Evolutionary conservation across 1,139 yeast genomes (phyloP), one percentile per base, ranked within the genome.

Genomic region (Kodamaea sp.): DNA sequence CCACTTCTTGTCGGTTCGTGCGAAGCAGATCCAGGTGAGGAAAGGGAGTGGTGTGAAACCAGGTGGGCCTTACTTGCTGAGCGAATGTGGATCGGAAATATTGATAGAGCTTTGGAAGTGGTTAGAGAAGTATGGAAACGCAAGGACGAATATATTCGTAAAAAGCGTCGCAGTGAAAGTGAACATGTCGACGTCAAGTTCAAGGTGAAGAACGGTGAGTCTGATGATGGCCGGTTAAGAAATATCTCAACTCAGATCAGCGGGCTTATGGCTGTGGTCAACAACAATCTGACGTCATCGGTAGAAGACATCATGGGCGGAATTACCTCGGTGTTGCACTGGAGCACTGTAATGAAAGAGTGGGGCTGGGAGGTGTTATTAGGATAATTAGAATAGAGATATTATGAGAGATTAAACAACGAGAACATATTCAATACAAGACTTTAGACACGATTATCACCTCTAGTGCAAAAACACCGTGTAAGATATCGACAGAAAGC

Each of bases 351-450:
- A 9, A 81, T 80, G 86, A 73, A 75, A 46, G 86, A 80, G 45
- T 80, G 87, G 87, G 80, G 81, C 1, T 80, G 87, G 86, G 86
- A 81, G 51, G 80, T 81, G 10, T 53, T 80, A 28, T 53, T 77
- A 25, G 83, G 69, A 4, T 65, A 42, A 41, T 10, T 15, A 3
- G 18, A 15, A n/a, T n/a, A n/a, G n/a, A n/a, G n/a, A 16, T 12
- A 30, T 12, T 24, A n/a, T n/a, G n/a, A 9, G 20, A 15, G 19
- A 26, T n/a, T 10, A 15, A n/a, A n/a, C n/a, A n/a, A n/a, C n/a
- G n/a, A 15, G 12, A 14, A 15, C 24, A 22, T 22, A 22, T 22
- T 12, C 11, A 22, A 8, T 4, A 24, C 12, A 15, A 24, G 18
- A 11, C 13, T n/a, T n/a, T n/a, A n/a, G n/a, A n/a, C n/a, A n/a